These are phyloP conservation scores for Pseudevernia furfuracea DNA, from an alignment of 495 filamentous ascomycete species.

Conservation along the genomic window DNA sequence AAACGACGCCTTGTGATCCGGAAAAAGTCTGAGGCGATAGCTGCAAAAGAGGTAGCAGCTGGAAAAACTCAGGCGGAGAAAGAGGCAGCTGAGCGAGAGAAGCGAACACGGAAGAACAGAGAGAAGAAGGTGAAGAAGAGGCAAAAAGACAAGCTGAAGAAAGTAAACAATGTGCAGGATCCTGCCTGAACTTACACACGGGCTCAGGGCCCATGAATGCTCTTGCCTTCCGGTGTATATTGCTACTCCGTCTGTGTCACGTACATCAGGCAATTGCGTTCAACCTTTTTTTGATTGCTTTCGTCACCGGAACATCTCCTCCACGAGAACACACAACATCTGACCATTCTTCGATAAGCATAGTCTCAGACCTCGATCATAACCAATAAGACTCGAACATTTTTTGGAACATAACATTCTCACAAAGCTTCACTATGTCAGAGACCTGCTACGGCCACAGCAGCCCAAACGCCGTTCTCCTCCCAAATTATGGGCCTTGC, in stretches of 20 bases:
- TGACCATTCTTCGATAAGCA: background rate
- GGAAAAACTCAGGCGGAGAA: slow-evolving; percentile 1
- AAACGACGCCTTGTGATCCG: slow-evolving; percentile 23
- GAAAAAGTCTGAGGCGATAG: background rate
- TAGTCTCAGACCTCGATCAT: background rate
- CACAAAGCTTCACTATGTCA: slow-evolving; percentile 10
- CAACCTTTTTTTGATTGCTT: background rate
- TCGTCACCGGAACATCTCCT: background rate
- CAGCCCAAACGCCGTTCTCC: background rate
- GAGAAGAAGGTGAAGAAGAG: slow-evolving; percentile 26
- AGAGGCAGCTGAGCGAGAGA: slow-evolving; percentile 20
- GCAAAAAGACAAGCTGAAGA: slow-evolving; percentile 20
- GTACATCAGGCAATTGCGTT: background rate
- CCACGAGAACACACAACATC: background rate
- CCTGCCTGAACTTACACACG: background rate
- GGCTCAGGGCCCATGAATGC: background rate
- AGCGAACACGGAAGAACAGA: slow-evolving; percentile 21
- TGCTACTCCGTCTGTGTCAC: background rate
- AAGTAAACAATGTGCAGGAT: background rate
- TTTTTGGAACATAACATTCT: background rate
- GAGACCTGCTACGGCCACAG: slow-evolving; percentile 11
- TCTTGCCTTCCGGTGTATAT: background rate
- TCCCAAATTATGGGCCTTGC: slow-evolving; percentile 16
- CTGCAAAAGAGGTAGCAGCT: background rate
- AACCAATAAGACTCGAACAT: background rate